Percentiles rank a stretch among this genome's conserved stretches.
phyloP scores from a whole-genome alignment of 2,329 filamentous ascomycete genomes.

The Colletotrichum tabaci region DNA sequence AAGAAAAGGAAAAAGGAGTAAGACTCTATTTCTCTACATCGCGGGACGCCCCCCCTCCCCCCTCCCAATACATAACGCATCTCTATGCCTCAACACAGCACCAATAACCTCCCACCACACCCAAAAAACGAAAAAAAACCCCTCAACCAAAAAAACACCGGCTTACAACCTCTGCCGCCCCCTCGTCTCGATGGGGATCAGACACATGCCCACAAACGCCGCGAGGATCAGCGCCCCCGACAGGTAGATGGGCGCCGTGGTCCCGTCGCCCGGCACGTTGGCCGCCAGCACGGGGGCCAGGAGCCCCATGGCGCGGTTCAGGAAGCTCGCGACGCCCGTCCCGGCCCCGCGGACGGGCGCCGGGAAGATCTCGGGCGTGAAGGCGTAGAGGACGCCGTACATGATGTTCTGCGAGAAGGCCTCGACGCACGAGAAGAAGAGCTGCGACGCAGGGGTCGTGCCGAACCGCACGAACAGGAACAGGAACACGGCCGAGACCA shows the following conservation, averaged over 20 bases:
- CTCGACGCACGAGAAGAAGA: constrained; percentile 77
- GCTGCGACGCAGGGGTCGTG: constrained; percentile 69
- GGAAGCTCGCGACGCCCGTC: constrained; percentile 79
- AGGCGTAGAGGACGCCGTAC: constrained; percentile 84
- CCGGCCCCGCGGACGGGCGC: constrained; percentile 80
- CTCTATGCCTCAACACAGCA: too few relatives aligned
- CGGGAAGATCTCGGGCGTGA: constrained; percentile 84
- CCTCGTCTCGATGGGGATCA: constrained; percentile 75
- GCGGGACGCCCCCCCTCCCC: too few relatives aligned
- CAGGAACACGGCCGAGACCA: constrained; percentile 78
- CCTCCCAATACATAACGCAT: too few relatives aligned
- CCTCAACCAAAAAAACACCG: too few relatives aligned
- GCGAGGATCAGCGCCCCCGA: constrained; percentile 70
- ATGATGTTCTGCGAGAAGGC: constrained; percentile 83
- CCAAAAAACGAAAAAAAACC: neutral
- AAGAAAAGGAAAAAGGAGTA: too few relatives aligned
- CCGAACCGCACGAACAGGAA: constrained; percentile 77
- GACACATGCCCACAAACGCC: constrained; percentile 71
- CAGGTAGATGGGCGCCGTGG: constrained; percentile 71
- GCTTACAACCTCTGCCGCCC: constrained; percentile 69
- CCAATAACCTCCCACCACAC: neutral
- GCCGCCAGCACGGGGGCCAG: constrained; percentile 79
- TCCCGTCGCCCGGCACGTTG: constrained; percentile 70
- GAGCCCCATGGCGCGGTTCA: constrained; percentile 78
- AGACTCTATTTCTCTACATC: too few relatives aligned